Base-by-base conservation (phyloP, 2,329 filamentous ascomycete genomes). In the Epicoccum nigrum region DNA sequence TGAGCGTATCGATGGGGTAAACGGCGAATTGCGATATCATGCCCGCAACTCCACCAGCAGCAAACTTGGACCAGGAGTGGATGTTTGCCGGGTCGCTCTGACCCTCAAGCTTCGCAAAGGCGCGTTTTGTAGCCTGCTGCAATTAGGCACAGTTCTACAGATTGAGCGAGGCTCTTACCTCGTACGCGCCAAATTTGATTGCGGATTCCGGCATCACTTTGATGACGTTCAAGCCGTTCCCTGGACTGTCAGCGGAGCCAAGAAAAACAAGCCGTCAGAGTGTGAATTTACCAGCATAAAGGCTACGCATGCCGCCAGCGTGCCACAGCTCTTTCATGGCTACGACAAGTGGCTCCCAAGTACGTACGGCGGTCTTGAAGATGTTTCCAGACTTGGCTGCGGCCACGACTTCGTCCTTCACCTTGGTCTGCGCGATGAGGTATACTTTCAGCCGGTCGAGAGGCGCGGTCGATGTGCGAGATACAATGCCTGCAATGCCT, bases 151-250 rank as follows among this genome's bases (percentile, higher is more conserved):
- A 19, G 28, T 21, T 30, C 38, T 7, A 15, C 12, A 4, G 7
- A 13, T 15, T 17, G 20, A 7, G 49, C 16, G 31, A 4, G 16
- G 42, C 46, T 55, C 74, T 64, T 71, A 83, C 84, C 77, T 99
- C 94, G 69, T 97, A 99, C 16, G 92, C 93, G 54, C 94, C 94
- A 72, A 99, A 99, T 75, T 97, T 96, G 70, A 99, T 96, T 20
- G 94, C 93, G 21, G 93, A 97, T 77, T 99, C 94, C 0, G 94
- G 94, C 91, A 97, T 96, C 54, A 99, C 94, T 74, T 99, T 99
- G 67, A 97, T 75, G 2, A 99, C 92, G 64, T 99, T 99, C 62
- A 99, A 79, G 3, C 94, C 94, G 68, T 99, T 99, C 30, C 94
- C 92, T 96, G 63, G 7, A 17, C 8, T 16, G 48, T 70, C 47